Evolutionary conservation across 306 rosid genomes (phyloP), one percentile per base, ranked within the genome.

Genomic region (Psophocarpus tetragonolobus): DNA sequence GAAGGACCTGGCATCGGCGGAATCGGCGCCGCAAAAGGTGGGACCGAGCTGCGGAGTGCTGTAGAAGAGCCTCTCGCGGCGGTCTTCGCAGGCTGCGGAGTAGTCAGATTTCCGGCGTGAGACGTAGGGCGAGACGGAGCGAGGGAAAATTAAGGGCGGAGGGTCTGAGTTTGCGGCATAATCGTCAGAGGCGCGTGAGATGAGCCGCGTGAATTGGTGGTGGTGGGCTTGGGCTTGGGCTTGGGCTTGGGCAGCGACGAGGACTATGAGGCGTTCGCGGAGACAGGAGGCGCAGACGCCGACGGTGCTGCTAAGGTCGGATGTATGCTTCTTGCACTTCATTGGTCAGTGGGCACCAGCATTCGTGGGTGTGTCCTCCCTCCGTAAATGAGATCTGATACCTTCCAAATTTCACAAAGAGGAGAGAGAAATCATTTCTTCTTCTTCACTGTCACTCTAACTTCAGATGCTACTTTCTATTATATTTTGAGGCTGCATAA

Each of bases 201-300:
- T 42, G 17, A 20, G 76, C 14, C 88, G 81, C 5, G 88, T 39
- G 1, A 48, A 62, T 21, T 85, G 95, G 38, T 87, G 93, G 6
- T 75, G 44, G 5, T 88, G 92, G 6, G n/a, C n/a, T n/a, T 84
- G 92, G 54, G 84, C 85, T 33, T 87, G 93, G 15, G 81, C 53
- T 8, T 85, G 95, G 27, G 75, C 70, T 2, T 87, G 92, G 21
- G 87, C 86, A 30, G 85, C 91, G 78, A 92, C 47, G 50, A 89
- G 64, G 5, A 65, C 42, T 20, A 75, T 8, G 30, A 94, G 89
- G 23, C 97, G 97, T 39, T 96, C 96, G 0, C 96, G 84, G 81
- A 96, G 92, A 78, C 99, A 96, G 14, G 97, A 74, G 62, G 99
- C 87, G 77, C 99, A 96, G 75, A 91, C 96, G 42, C 98, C 99